A percentile compares a stretch with the other conserved stretches of the same genome.
Evolutionary conservation across 768 basidiomycete species (phyloP).

Genomic region (Grammothele lineata): DNA sequence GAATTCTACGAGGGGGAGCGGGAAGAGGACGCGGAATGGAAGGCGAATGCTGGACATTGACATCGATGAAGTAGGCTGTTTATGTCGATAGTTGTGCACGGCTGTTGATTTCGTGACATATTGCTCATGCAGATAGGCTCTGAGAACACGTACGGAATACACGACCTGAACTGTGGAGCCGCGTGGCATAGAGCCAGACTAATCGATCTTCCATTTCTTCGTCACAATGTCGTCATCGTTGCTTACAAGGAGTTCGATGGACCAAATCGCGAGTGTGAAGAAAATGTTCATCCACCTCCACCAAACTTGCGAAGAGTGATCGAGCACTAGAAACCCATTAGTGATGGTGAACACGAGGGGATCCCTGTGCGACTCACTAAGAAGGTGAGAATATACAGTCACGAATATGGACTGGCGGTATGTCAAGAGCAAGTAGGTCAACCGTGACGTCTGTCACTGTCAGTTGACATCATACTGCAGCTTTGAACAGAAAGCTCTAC

Average conservation of each 20-base stretch:
- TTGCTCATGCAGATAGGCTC: too few species aligned
- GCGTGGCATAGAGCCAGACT: slow-evolving; percentile 16
- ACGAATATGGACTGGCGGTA: slow-evolving; percentile 84
- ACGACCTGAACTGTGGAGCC: not conserved
- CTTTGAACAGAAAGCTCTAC: too few species aligned
- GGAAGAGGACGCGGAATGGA: slow-evolving; percentile 44
- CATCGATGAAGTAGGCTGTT: too few species aligned
- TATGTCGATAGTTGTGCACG: too few species aligned
- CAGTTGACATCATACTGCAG: too few species aligned
- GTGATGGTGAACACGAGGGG: not conserved
- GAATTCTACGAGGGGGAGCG: slow-evolving; percentile 76
- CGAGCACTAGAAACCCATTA: slow-evolving; percentile 45
- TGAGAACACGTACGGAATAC: too few species aligned
- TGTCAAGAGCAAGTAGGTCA: slow-evolving; percentile 71
- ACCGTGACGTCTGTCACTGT: slow-evolving; percentile 69
- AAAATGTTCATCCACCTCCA: slow-evolving; percentile 92
- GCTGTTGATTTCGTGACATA: too few species aligned
- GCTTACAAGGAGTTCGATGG: slow-evolving; percentile 74
- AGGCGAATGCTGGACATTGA: slow-evolving; percentile 18
- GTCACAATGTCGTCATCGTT: slow-evolving; percentile 56
- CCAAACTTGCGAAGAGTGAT: slow-evolving; percentile 90
- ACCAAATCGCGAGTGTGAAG: slow-evolving; percentile 81
- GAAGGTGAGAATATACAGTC: slow-evolving; percentile 82
- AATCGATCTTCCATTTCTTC: slow-evolving; percentile 81
- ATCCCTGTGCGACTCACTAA: slow-evolving; percentile 49